Conservation (phyloP, 2,329 filamentous ascomycete genomes). For the Pezicula neosporulosa region DNA sequence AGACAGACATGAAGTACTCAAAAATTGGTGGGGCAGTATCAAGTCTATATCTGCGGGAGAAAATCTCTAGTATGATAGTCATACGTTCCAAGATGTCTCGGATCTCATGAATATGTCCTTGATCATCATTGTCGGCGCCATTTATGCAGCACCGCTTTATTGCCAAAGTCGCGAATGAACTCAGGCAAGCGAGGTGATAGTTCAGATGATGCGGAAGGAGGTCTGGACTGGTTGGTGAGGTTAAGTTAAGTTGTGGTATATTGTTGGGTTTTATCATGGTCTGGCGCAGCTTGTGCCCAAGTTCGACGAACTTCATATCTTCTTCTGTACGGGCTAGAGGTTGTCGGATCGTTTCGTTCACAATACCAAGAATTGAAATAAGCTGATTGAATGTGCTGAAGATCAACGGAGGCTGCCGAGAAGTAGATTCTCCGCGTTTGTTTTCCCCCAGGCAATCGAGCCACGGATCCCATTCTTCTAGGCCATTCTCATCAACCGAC, state of each 20-base stretch:
- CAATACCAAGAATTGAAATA: conserved; percentile 8
- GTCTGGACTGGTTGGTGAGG: neutral
- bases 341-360: conserved; percentile 2
- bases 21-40: conserved; percentile 32
- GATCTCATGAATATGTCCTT: neutral
- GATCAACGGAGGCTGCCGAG: conserved; percentile 16
- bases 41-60: conserved; percentile 17
- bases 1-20: conserved; percentile 23
- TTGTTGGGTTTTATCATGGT: neutral
- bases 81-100: too few species aligned
- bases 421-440: conserved; percentile 9
- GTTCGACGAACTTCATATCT: neutral
- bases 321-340: neutral
- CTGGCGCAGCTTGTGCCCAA: neutral
- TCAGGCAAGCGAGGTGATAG: conserved; percentile 2
- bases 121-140: neutral
- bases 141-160: neutral
- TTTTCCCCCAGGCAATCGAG: conserved; percentile 39
- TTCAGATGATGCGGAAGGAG: conserved; percentile 9
- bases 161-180: neutral
- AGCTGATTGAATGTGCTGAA: conserved; percentile 23
- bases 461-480: conserved; percentile 75
- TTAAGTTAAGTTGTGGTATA: neutral
- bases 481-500: conserved; percentile 54
- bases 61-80: neutral